Evolutionary conservation across 257 asterid species (phyloP).

Genomic region (Scutellaria minor): DNA sequence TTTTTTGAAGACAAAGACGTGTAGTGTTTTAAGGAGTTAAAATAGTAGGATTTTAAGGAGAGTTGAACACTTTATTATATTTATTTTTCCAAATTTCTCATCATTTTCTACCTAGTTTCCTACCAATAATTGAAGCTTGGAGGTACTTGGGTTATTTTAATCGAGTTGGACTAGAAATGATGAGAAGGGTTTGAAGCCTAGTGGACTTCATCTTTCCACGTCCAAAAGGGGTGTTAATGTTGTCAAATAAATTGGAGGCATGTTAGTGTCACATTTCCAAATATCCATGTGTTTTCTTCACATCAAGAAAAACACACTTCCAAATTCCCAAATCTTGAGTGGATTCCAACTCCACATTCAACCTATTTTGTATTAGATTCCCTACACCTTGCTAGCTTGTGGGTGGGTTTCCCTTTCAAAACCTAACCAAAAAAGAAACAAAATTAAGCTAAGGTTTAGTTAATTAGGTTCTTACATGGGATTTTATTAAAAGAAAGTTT

Average conservation of each 20-base stretch:
- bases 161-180: conserved; percentile 38
- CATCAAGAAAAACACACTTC: conserved; percentile 40
- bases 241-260: conserved; percentile 60
- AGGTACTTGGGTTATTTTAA: conserved; percentile 4
- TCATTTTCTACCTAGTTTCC: conserved; percentile 28
- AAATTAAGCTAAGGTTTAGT: neutral
- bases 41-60: neutral
- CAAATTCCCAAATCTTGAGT: conserved; percentile 42
- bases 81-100: neutral
- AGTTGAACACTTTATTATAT: too few relatives aligned
- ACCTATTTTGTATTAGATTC: conserved; percentile 50
- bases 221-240: conserved; percentile 47
- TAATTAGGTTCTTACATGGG: neutral
- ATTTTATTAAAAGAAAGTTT: conserved; percentile 6
- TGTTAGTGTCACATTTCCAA: conserved; percentile 53
- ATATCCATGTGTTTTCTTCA: conserved; percentile 55
- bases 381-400: conserved; percentile 38
- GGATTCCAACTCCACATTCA: conserved; percentile 80
- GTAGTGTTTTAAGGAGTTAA: too few relatives aligned
- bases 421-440: conserved; percentile 40
- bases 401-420: conserved; percentile 69
- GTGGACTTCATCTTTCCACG: conserved; percentile 49
- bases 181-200: conserved; percentile 41
- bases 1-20: too few relatives aligned
- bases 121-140: conserved; percentile 55